These are phyloP conservation scores for Candolleomyces eurysporus DNA, from an alignment of 768 basidiomycete genomes.

Conservation along the genomic window DNA sequence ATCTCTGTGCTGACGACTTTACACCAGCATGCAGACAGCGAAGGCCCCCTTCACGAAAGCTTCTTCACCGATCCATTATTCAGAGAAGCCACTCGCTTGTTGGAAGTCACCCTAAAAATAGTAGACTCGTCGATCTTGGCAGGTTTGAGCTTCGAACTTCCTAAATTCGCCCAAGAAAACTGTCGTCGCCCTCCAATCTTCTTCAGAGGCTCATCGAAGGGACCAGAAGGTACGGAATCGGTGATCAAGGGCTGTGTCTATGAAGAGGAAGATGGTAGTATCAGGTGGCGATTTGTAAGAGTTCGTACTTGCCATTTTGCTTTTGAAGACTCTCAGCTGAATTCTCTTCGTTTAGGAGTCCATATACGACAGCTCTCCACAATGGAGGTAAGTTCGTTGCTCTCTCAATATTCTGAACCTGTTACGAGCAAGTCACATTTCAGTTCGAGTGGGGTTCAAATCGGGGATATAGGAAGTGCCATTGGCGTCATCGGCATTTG, in stretches of 20 bases:
- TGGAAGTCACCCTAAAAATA: constrained; percentile 54
- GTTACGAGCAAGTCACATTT: constrained; percentile 2
- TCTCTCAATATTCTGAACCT: neutral
- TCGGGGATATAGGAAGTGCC: constrained; percentile 64
- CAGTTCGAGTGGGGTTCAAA: constrained; percentile 66
- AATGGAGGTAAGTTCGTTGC: constrained; percentile 53
- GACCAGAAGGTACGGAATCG: constrained; percentile 42
- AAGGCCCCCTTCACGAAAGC: constrained; percentile 36
- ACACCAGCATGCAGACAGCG: constrained; percentile 14
- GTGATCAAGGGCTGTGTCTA: constrained; percentile 48
- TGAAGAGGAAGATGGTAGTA: constrained; percentile 43
- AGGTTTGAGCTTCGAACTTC: constrained; percentile 12
- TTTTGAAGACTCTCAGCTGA: neutral
- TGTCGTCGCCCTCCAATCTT: constrained; percentile 41
- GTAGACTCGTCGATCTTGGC: constrained; percentile 19
- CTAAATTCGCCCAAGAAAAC: constrained; percentile 9
- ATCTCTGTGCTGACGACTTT: neutral
- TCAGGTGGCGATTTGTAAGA: constrained; percentile 59
- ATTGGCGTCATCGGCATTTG: constrained; percentile 68
- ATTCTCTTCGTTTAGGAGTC: constrained; percentile 40
- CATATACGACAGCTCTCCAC: constrained; percentile 48
- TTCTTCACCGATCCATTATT: constrained; percentile 58
- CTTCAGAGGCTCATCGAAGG: constrained; percentile 46
- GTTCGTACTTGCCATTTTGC: constrained; percentile 17
- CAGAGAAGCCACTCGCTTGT: constrained; percentile 62